A percentile compares a stretch with the other conserved stretches of the same genome.
phyloP scores from a whole-genome alignment of 441 rosid genomes.

The Codiaeum variegatum region DNA sequence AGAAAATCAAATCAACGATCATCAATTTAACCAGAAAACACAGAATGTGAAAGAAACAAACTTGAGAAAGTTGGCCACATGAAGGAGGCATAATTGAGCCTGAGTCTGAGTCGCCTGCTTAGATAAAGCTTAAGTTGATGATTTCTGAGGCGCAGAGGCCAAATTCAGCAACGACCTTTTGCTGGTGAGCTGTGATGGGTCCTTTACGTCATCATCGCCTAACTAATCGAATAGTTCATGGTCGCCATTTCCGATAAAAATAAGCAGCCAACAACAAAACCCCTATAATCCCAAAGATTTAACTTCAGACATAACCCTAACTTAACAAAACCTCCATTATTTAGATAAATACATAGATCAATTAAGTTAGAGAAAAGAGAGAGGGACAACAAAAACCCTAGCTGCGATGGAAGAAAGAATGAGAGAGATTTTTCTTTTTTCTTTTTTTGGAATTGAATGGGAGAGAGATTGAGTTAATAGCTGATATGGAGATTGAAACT shows the following conservation, averaged over 20 bases:
- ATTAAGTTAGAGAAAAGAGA: neutral
- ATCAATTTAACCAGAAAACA: neutral
- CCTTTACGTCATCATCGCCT: constrained; percentile 72
- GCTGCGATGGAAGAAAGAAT: constrained; percentile 26
- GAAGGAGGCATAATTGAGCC: constrained; percentile 78
- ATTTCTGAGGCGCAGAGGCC: constrained; percentile 27
- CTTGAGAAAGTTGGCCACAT: constrained; percentile 91
- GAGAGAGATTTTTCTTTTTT: too few relatives aligned
- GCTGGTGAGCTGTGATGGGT: constrained; percentile 48
- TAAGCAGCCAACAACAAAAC: neutral
- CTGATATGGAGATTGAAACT: too few relatives aligned
- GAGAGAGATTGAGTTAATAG: too few relatives aligned
- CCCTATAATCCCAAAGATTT: constrained; percentile 1
- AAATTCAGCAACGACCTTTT: constrained; percentile 23
- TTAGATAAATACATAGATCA: constrained; percentile 4
- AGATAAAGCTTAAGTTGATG: too few relatives aligned
- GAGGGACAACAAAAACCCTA: constrained; percentile 32
- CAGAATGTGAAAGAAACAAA: constrained; percentile 16
- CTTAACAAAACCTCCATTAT: constrained; percentile 30
- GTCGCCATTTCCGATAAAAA: constrained; percentile 47
- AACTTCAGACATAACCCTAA: constrained; percentile 22
- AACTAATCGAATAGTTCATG: constrained; percentile 65
- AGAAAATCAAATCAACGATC: constrained; percentile 4
- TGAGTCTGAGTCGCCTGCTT: too few relatives aligned
- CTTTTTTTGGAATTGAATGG: too few relatives aligned